Percentiles rank a stretch among this genome's conserved stretches.
phyloP scores from a whole-genome alignment of 1,284 basidiomycete species.

The Leccinum ponderosum region DNA sequence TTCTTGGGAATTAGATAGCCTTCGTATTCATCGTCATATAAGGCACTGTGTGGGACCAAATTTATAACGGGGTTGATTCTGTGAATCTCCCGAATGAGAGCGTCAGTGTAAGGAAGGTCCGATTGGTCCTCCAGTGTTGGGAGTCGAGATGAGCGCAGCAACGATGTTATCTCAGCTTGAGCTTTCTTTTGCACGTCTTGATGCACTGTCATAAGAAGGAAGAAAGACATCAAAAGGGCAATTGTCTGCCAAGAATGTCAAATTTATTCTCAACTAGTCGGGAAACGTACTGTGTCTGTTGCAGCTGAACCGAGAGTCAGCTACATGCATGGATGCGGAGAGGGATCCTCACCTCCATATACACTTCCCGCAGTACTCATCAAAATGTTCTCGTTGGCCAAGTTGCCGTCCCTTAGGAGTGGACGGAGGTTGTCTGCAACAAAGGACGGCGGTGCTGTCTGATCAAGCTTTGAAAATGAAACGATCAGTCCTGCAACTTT shows the following conservation, averaged over 20 bases:
- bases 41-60: slow-evolving; percentile 12
- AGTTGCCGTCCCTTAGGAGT: neutral
- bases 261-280: neutral
- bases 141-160: slow-evolving; percentile 17
- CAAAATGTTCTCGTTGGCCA: slow-evolving; percentile 9
- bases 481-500: neutral
- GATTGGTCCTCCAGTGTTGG: slow-evolving; percentile 25
- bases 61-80: slow-evolving; percentile 16
- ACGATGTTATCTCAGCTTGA: slow-evolving; percentile 13
- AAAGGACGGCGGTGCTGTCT: slow-evolving; percentile 11
- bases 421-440: slow-evolving; percentile 12
- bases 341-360: slow-evolving; percentile 10
- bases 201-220: slow-evolving; percentile 25
- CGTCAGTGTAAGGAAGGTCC: slow-evolving; percentile 23
- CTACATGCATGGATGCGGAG: neutral
- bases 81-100: slow-evolving; percentile 23
- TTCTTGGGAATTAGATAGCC: slow-evolving; percentile 11
- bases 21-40: slow-evolving; percentile 18
- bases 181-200: slow-evolving; percentile 14
- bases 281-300: slow-evolving; percentile 9
- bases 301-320: slow-evolving; percentile 8
- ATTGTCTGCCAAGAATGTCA: slow-evolving; percentile 17
- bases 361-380: slow-evolving; percentile 14
- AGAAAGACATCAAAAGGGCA: slow-evolving; percentile 23
- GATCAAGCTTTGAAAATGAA: slow-evolving; percentile 7